These are phyloP conservation scores for Endothia cerciana DNA, from an alignment of 2,329 filamentous ascomycete genomes.

Conservation along the genomic window DNA sequence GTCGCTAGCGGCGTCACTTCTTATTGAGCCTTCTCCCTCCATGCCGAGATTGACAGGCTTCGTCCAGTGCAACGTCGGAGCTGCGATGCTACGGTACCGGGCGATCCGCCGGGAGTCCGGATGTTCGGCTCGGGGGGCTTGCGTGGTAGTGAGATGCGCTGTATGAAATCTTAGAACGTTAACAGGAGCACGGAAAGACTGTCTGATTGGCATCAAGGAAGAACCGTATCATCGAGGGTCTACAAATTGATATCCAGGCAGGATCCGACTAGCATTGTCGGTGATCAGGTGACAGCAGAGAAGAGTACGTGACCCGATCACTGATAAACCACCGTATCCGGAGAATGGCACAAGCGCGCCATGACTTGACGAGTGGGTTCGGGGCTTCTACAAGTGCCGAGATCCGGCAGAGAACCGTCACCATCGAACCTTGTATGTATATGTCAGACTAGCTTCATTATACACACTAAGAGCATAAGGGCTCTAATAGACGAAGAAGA, in stretches of 20 bases:
- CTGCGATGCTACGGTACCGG: not conserved
- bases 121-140: not conserved
- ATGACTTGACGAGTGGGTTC: not conserved
- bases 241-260: not conserved
- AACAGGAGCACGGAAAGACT: not conserved
- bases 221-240: not conserved
- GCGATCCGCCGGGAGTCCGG: not conserved
- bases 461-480: no score
- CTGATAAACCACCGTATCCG: not conserved
- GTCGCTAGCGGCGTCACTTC: not conserved
- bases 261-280: not conserved
- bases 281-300: not conserved
- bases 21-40: not conserved
- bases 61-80: not conserved
- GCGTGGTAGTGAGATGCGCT: not conserved
- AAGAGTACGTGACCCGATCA: not conserved
- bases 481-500: no score
- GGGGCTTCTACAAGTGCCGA: not conserved
- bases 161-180: not conserved
- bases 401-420: not conserved
- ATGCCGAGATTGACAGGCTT: not conserved
- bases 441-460: not conserved
- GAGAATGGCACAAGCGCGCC: conserved; percentile 1
- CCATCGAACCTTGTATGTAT: not conserved
- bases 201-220: not conserved